Conservation (phyloP, 2,329 filamentous ascomycete genomes). For the Grosmannia clavigera region DNA sequence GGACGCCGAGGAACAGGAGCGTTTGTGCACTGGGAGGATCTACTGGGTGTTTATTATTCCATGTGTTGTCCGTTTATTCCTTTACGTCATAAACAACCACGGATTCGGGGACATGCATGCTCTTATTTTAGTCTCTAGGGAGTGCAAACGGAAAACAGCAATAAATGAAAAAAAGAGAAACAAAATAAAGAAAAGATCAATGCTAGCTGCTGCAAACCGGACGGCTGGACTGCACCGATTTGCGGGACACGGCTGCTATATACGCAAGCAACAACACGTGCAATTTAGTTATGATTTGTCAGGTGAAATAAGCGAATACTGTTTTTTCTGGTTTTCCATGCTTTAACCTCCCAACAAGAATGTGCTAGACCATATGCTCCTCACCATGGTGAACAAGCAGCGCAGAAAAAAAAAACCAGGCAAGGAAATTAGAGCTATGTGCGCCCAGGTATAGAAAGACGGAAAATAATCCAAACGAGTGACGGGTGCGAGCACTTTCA, state of each 20-base stretch:
- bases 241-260: neutral
- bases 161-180: constrained; percentile 5
- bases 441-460: constrained; percentile 1
- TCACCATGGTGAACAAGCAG: neutral
- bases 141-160: constrained; percentile 1
- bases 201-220: neutral
- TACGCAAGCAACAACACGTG: neutral
- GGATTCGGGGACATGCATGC: constrained; percentile 4
- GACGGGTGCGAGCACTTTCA: neutral
- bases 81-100: constrained; percentile 1
- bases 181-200: neutral
- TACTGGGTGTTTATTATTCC: constrained; percentile 3
- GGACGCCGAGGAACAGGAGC: neutral
- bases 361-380: neutral
- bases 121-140: constrained; percentile 2
- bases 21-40: neutral
- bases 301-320: neutral
- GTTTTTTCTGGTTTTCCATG: constrained; percentile 1
- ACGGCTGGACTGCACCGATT: neutral
- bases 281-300: neutral
- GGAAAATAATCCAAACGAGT: neutral
- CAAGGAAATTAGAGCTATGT: neutral
- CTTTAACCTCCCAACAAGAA: neutral
- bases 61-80: constrained; percentile 1
- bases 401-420: neutral